Conservation (phyloP, 768 basidiomycete species). For the Phylloporus scabripes region DNA sequence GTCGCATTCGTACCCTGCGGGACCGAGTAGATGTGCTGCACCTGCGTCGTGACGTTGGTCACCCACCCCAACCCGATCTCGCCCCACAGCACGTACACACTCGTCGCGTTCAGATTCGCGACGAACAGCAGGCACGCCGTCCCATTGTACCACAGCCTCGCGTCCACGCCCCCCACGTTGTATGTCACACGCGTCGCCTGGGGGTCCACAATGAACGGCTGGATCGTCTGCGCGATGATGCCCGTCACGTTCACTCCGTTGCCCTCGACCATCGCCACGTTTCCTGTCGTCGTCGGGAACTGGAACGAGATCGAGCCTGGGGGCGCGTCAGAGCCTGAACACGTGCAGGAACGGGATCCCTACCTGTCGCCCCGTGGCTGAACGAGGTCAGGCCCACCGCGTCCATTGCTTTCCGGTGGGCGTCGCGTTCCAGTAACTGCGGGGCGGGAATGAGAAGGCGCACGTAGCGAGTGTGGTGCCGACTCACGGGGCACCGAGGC, state of each 20-base stretch:
- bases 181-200: slow-evolving; percentile 5
- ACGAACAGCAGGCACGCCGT: slow-evolving; percentile 21
- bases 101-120: slow-evolving; percentile 1
- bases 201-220: slow-evolving; percentile 21
- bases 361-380: slow-evolving; percentile 25
- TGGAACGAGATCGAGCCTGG: slow-evolving; percentile 27
- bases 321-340: not conserved
- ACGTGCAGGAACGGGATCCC: not conserved
- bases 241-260: slow-evolving; percentile 6
- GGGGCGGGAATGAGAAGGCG: not conserved
- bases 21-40: slow-evolving; percentile 14
- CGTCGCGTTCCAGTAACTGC: slow-evolving; percentile 27
- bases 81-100: slow-evolving; percentile 15
- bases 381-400: slow-evolving; percentile 22
- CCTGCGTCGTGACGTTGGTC: slow-evolving; percentile 15
- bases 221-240: slow-evolving; percentile 6
- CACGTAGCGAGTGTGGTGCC: no score
- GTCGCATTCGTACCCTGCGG: slow-evolving; percentile 14
- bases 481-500: slow-evolving; percentile 37
- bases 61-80: slow-evolving; percentile 13
- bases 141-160: slow-evolving; percentile 20
- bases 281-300: slow-evolving; percentile 23
- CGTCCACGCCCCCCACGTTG: slow-evolving; percentile 19
- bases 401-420: slow-evolving; percentile 27
- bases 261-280: slow-evolving; percentile 20